Evolutionary conservation across 768 basidiomycete genomes (phyloP).

Genomic region (Leucosporidium creatinivorum): DNA sequence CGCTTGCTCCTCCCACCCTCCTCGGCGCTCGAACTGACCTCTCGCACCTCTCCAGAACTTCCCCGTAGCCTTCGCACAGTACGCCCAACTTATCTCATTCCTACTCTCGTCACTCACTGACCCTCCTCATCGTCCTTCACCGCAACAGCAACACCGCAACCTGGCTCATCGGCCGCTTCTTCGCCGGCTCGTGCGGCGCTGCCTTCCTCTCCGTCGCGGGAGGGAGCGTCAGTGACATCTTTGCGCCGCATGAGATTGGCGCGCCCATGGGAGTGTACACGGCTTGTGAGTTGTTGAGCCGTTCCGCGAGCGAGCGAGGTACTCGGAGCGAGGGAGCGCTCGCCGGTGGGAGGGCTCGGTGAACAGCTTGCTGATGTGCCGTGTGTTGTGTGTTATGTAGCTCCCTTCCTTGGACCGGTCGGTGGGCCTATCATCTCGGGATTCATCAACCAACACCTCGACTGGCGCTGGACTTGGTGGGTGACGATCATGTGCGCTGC

Average conservation of each 20-base stretch:
- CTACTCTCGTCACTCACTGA: neutral
- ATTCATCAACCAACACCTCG: slow-evolving; percentile 58
- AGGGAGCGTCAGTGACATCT: slow-evolving; percentile 52
- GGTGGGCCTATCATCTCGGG: slow-evolving; percentile 54
- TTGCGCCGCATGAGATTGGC: slow-evolving; percentile 38
- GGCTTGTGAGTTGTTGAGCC: too few species aligned
- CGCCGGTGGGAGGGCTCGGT: too few species aligned
- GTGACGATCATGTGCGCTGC: slow-evolving; percentile 49
- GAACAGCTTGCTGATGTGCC: too few species aligned
- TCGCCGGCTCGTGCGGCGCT: slow-evolving; percentile 53
- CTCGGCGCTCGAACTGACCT: too few species aligned
- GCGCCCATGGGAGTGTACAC: slow-evolving; percentile 50
- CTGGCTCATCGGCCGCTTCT: slow-evolving; percentile 57
- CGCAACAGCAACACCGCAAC: slow-evolving; percentile 34
- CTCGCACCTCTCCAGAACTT: slow-evolving; percentile 48
- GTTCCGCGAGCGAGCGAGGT: too few species aligned
- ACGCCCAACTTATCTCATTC: slow-evolving; percentile 10
- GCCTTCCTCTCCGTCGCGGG: slow-evolving; percentile 60
- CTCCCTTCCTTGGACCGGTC: slow-evolving; percentile 50
- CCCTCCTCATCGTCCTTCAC: slow-evolving; percentile 45
- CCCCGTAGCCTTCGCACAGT: slow-evolving; percentile 67
- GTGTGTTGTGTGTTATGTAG: too few species aligned
- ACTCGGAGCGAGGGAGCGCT: too few species aligned
- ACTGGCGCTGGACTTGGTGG: slow-evolving; percentile 61
- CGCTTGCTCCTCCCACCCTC: too few species aligned